A percentile compares a stretch with the other conserved stretches of the same genome.
These are phyloP conservation scores for Dryas drummondii DNA, from an alignment of 306 rosid genomes.

Conservation along the genomic window DNA sequence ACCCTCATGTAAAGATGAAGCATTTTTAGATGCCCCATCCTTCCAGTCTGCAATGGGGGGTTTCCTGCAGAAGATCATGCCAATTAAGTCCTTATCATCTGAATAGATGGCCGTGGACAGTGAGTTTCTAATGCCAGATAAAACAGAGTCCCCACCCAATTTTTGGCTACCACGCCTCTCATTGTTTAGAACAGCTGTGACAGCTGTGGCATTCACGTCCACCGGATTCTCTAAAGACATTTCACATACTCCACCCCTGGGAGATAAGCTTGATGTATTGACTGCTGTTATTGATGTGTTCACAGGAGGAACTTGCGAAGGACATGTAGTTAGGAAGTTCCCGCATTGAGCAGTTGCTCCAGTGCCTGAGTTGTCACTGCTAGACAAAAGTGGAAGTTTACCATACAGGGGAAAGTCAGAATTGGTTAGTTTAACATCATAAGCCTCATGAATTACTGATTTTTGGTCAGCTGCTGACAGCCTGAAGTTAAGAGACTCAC, in stretches of 20 bases:
- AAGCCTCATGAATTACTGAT: conserved; percentile 28
- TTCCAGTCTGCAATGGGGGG: conserved; percentile 37
- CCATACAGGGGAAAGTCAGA: conserved; percentile 33
- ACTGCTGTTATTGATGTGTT: background rate
- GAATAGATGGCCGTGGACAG: conserved; percentile 23
- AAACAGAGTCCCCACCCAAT: conserved; percentile 30
- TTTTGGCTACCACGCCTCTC: conserved; percentile 30
- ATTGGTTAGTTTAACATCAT: conserved; percentile 30
- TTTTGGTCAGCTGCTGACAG: conserved; percentile 29
- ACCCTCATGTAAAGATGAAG: conserved; percentile 22
- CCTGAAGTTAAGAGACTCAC: conserved; percentile 19
- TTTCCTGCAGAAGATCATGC: conserved; percentile 40
- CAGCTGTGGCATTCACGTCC: conserved; percentile 21
- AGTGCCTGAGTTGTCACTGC: conserved; percentile 21
- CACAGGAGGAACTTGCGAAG: conserved; percentile 29
- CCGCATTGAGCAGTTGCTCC: background rate
- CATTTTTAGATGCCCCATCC: conserved; percentile 29
- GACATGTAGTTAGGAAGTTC: conserved; percentile 21
- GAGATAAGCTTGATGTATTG: conserved; percentile 17
- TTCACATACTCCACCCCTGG: conserved; percentile 23
- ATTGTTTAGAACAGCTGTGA: conserved; percentile 20
- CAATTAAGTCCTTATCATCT: conserved; percentile 40
- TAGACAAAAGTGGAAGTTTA: conserved; percentile 35
- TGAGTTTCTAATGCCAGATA: conserved; percentile 30
- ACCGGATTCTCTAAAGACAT: conserved; percentile 26